phyloP scores from a whole-genome alignment of 2,329 filamentous ascomycete species.

The Alternaria sp. region DNA sequence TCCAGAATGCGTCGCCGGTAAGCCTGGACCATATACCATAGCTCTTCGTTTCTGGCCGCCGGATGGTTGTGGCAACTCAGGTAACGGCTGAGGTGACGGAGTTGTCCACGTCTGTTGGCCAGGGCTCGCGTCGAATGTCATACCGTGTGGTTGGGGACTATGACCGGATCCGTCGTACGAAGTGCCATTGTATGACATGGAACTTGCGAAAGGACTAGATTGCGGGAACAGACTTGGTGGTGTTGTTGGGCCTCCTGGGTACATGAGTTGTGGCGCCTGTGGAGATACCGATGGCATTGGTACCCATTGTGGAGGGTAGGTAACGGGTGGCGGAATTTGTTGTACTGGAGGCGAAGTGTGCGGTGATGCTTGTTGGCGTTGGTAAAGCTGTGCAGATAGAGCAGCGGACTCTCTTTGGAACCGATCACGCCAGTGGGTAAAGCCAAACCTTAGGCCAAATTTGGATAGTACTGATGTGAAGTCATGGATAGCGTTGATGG shows the following conservation, averaged over 20 bases:
- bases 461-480: slow-evolving; percentile 56
- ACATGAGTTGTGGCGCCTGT: slow-evolving; percentile 35
- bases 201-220: slow-evolving; percentile 39
- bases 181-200: slow-evolving; percentile 39
- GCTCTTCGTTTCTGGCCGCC: slow-evolving; percentile 45
- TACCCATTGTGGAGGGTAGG: slow-evolving; percentile 41
- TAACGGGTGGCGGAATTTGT: slow-evolving; percentile 17
- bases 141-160: slow-evolving; percentile 26
- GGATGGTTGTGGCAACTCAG: slow-evolving; percentile 45
- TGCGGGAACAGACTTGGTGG: slow-evolving; percentile 43
- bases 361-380: slow-evolving; percentile 42
- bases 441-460: slow-evolving; percentile 60
- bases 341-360: slow-evolving; percentile 35
- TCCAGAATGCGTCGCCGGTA: slow-evolving; percentile 21
- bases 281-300: slow-evolving; percentile 35
- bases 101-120: slow-evolving; percentile 33
- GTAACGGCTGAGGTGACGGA: slow-evolving; percentile 39
- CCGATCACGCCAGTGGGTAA: slow-evolving; percentile 60
- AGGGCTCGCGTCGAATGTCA: slow-evolving; percentile 27
- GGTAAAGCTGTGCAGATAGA: slow-evolving; percentile 54
- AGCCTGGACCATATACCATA: slow-evolving; percentile 39
- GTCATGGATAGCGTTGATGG: slow-evolving; percentile 59
- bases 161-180: slow-evolving; percentile 28
- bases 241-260: slow-evolving; percentile 40
- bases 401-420: slow-evolving; percentile 57